These are phyloP conservation scores for Pestalotiopsis sp. DNA, from an alignment of 2,329 filamentous ascomycete genomes.

Conservation along the genomic window DNA sequence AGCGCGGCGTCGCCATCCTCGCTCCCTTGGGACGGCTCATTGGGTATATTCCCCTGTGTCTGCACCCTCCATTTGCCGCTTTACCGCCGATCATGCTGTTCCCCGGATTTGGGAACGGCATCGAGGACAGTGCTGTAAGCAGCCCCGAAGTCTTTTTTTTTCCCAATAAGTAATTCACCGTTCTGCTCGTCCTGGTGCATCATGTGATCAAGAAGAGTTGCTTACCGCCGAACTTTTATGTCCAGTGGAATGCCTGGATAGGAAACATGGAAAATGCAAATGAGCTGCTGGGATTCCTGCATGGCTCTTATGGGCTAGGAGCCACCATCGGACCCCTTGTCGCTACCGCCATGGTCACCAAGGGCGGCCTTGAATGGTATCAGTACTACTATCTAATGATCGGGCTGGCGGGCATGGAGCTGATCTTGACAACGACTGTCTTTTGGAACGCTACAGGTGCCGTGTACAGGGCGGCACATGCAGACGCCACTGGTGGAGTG, in stretches of 20 bases:
- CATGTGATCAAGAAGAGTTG: background rate
- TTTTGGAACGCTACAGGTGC: conserved; percentile 68
- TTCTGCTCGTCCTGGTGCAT: background rate
- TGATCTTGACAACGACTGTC: conserved; percentile 49
- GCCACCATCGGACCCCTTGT: conserved; percentile 71
- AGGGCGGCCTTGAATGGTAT: conserved; percentile 66
- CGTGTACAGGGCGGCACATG: conserved; percentile 50
- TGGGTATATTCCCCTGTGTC: conserved; percentile 65
- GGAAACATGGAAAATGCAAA: conserved; percentile 76
- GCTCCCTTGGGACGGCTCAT: conserved; percentile 64
- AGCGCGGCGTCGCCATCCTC: conserved; percentile 65
- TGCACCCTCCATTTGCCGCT: conserved; percentile 71
- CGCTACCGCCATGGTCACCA: conserved; percentile 73
- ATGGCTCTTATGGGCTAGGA: conserved; percentile 73
- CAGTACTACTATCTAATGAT: conserved; percentile 78
- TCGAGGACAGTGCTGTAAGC: conserved; percentile 49
- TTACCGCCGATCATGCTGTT: conserved; percentile 41
- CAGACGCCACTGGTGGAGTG: conserved; percentile 33
- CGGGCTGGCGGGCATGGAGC: conserved; percentile 57
- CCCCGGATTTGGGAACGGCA: conserved; percentile 16
- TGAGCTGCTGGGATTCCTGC: conserved; percentile 73
- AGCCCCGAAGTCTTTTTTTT: background rate
- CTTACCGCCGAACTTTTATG: background rate
- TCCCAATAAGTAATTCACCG: background rate
- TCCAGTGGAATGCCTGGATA: conserved; percentile 57